Conservation (phyloP, 495 filamentous ascomycete species). For the Trichocladium antarcticum region DNA sequence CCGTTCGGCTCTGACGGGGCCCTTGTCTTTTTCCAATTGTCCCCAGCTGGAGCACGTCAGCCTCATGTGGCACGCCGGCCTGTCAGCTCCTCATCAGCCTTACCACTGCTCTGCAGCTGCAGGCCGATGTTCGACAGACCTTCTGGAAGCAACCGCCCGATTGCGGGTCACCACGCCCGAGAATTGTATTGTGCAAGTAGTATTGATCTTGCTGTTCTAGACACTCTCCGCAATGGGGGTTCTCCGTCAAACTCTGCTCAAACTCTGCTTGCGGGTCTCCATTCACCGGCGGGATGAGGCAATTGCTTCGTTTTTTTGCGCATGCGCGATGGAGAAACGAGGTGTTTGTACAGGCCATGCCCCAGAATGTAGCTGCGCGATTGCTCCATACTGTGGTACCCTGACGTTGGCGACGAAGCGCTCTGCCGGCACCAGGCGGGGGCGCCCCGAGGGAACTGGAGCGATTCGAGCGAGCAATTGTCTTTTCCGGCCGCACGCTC, state of each 20-base stretch:
- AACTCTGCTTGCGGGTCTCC: neutral
- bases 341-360: conserved; percentile 2
- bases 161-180: neutral
- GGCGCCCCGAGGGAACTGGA: neutral
- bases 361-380: neutral
- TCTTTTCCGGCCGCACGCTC: neutral
- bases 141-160: conserved; percentile 16
- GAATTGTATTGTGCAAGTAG: too few species aligned
- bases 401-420: neutral
- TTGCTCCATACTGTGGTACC: neutral
- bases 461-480: neutral
- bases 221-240: neutral
- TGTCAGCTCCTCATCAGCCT: too few species aligned
- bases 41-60: neutral
- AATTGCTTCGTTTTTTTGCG: neutral
- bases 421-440: neutral
- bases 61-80: conserved; percentile 17
- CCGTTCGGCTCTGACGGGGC: too few species aligned
- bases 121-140: conserved; percentile 10
- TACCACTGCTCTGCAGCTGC: conserved; percentile 22
- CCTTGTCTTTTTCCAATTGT: neutral
- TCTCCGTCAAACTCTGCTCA: neutral
- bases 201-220: neutral
- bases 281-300: neutral
- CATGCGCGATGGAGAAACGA: neutral